Conservation (phyloP, 192 early-diverging fungal species). For the Dispira simplex region DNA sequence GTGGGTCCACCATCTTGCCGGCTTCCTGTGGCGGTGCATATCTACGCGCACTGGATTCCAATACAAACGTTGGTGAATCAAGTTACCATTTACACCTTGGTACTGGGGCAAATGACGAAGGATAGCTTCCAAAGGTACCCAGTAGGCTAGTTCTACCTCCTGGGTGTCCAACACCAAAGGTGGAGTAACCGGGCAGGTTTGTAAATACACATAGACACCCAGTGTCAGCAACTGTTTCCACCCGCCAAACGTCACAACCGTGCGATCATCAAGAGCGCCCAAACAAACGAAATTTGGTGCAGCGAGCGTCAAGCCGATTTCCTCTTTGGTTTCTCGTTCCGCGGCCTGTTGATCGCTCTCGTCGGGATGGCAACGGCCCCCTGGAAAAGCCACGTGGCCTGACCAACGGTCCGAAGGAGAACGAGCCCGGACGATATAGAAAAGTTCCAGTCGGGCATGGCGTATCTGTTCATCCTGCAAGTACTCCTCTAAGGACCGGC, state of each 20-base stretch:
- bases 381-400: slow-evolving; percentile 11
- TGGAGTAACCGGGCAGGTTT: neutral
- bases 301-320: slow-evolving; percentile 1
- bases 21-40: too few species aligned
- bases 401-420: slow-evolving; percentile 9
- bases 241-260: neutral
- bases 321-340: slow-evolving; percentile 11
- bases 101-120: neutral
- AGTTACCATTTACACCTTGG: neutral
- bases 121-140: neutral
- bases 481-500: neutral
- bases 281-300: neutral
- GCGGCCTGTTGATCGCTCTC: slow-evolving; percentile 9
- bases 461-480: neutral
- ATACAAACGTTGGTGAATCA: neutral
- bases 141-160: slow-evolving; percentile 7
- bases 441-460: neutral
- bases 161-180: neutral
- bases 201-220: neutral
- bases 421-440: slow-evolving; percentile 3
- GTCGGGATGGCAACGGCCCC: neutral
- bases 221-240: neutral
- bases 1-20: too few species aligned
- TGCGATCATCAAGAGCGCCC: slow-evolving; percentile 7
- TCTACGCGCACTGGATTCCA: slow-evolving; percentile 5